Evolutionary conservation across 305 asterid genomes (phyloP), one percentile per base, ranked within the genome.

Genomic region (Galium porrigens): DNA sequence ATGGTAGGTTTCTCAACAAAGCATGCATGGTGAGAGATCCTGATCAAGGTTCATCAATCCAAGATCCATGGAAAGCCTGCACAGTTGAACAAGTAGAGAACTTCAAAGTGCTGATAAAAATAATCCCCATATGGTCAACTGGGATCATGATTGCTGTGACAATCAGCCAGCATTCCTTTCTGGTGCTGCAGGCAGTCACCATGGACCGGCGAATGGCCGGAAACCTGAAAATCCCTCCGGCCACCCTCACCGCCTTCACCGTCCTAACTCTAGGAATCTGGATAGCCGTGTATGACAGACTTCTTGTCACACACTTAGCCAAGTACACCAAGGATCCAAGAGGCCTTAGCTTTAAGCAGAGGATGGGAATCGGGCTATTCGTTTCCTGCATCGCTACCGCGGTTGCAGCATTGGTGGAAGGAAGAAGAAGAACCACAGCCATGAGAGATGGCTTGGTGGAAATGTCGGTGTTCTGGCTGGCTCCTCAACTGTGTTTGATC

Each of bases 101-200:
- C 57, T 78, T 88, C 17, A 88, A 88, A 79, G 29, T 85, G 0
- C 76, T 88, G 0, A 74, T 86, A 63, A 66, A 77, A 57, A 70
- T 88, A 51, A 64, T 88, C 4, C 96, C 96, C 12, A 80, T 83
- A 4, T 88, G 96, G 95, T 86, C 95, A 6, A 74, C 90, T 30
- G 73, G 88, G 61, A 82, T 88, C 59, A 78, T 83, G 58, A 81
- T 83, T 32, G 79, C 77, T 10, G 79, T 84, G 0, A 79, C 81
- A 51, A 70, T 83, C 17, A 83, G 76, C 78, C 95, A 88, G 49
- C 80, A 77, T 66, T 11, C 86, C 0, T 84, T 86, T 56, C 81
- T 85, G 22, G 76, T 82, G 44, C 75, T 86, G 66, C 95, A 82
- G 59, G 96, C 96, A 54, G 39, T 1, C 42, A 80, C 87, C 9